Conservation (phyloP, 345 rosid genomes). For the Ricinus communis region DNA sequence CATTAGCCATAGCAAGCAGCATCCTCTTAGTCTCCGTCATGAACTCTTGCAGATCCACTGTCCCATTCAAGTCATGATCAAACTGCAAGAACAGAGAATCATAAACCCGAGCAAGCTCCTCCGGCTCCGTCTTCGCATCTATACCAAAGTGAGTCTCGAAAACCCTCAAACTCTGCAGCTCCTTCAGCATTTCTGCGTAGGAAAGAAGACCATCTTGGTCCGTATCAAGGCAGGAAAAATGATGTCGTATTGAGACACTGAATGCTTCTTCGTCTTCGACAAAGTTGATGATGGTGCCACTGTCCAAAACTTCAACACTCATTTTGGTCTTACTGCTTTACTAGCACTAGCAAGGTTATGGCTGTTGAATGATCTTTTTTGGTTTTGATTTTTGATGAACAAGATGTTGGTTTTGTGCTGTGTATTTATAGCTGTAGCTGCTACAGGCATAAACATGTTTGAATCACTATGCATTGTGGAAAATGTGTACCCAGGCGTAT, state of each 20-base stretch:
- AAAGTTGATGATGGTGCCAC: conserved; percentile 38
- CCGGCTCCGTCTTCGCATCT: conserved; percentile 31
- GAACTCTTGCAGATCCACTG: conserved; percentile 46
- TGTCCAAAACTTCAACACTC: conserved; percentile 46
- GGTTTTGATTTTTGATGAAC: not conserved
- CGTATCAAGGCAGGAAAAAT: conserved; percentile 32
- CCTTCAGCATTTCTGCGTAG: conserved; percentile 44
- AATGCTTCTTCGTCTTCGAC: conserved; percentile 50
- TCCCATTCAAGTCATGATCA: conserved; percentile 43
- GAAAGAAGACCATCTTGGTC: conserved; percentile 44
- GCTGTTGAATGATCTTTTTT: not conserved
- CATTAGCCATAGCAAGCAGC: conserved; percentile 51
- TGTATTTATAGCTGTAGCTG: not conserved
- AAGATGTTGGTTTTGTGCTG: not conserved
- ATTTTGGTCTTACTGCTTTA: conserved; percentile 11
- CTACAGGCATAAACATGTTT: not conserved
- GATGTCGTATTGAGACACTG: conserved; percentile 18
- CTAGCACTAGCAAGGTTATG: no score
- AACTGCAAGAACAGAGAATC: conserved; percentile 32
- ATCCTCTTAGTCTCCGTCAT: conserved; percentile 44
- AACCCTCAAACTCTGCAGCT: conserved; percentile 41
- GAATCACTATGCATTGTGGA: not conserved
- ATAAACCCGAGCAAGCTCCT: conserved; percentile 30
- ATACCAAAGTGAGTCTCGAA: conserved; percentile 42
- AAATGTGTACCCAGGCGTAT: no score